Evolutionary conservation across 23 red algal genomes (phyloP).

Genomic region (Agarophyton chilense): DNA sequence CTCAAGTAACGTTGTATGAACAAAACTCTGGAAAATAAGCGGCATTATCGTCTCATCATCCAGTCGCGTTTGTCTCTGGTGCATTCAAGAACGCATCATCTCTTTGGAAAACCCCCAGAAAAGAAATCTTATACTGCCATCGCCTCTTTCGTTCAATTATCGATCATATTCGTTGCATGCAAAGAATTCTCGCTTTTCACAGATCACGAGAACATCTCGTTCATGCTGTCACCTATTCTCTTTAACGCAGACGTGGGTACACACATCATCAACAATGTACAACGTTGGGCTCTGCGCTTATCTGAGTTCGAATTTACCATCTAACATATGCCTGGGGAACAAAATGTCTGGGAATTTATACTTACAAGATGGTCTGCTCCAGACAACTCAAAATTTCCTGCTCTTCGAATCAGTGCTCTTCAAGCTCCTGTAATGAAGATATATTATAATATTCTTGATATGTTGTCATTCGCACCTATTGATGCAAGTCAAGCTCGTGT

Average conservation of each 20-base stretch:
- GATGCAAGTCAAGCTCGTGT: neutral
- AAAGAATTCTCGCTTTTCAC: neutral
- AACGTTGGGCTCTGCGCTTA: constrained; percentile 21
- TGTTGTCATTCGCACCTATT: neutral
- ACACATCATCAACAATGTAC: neutral
- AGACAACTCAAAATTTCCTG: neutral
- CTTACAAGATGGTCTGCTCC: neutral
- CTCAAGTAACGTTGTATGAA: neutral
- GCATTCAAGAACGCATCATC: neutral
- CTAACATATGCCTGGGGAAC: neutral
- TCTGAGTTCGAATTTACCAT: neutral
- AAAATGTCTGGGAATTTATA: neutral
- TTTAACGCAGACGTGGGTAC: neutral
- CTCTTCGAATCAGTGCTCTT: neutral
- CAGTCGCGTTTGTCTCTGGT: constrained; percentile 3
- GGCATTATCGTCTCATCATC: neutral
- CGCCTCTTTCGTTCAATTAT: neutral
- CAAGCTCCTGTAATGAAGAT: neutral
- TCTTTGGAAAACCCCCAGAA: neutral
- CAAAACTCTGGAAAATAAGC: neutral
- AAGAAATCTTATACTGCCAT: neutral
- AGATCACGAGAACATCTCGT: constrained; percentile 2
- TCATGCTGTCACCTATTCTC: neutral
- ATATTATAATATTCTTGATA: neutral
- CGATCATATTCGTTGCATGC: neutral